phyloP scores from a whole-genome alignment of 768 basidiomycete genomes.

The Mycena vulgaris region DNA sequence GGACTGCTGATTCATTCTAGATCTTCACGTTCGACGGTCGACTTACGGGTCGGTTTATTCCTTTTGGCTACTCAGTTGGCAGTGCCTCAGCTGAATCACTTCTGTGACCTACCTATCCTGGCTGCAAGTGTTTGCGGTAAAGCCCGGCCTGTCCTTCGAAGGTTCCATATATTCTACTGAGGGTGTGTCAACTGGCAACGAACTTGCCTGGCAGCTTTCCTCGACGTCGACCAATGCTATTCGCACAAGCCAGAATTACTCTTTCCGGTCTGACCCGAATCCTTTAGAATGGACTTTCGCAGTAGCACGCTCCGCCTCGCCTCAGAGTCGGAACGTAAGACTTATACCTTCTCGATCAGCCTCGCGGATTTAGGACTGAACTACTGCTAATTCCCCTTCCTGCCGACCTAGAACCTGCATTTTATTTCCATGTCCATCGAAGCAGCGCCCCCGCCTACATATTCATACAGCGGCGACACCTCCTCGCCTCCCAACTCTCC shows the following conservation, averaged over 20 bases:
- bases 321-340: conserved; percentile 22
- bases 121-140: no score
- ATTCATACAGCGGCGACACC: conserved; percentile 33
- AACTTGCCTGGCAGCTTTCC: no score
- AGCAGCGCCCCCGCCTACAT: conserved; percentile 33
- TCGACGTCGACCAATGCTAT: not conserved
- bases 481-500: conserved; percentile 19
- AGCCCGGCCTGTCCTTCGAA: no score
- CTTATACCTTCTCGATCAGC: conserved; percentile 35
- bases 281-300: not conserved
- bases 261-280: not conserved
- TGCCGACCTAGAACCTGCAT: conserved; percentile 10
- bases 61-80: no score
- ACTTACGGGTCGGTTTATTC: no score
- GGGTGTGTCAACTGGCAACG: no score
- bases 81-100: no score
- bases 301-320: not conserved
- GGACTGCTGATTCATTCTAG: no score
- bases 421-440: conserved; percentile 20
- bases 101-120: no score
- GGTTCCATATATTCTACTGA: no score
- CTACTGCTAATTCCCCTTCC: conserved; percentile 4
- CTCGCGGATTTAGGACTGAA: conserved; percentile 28
- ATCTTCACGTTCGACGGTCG: no score
- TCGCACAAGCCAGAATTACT: not conserved